These are phyloP conservation scores for Circinella umbellata DNA, from an alignment of 371 early-diverging fungal genomes.

Conservation along the genomic window DNA sequence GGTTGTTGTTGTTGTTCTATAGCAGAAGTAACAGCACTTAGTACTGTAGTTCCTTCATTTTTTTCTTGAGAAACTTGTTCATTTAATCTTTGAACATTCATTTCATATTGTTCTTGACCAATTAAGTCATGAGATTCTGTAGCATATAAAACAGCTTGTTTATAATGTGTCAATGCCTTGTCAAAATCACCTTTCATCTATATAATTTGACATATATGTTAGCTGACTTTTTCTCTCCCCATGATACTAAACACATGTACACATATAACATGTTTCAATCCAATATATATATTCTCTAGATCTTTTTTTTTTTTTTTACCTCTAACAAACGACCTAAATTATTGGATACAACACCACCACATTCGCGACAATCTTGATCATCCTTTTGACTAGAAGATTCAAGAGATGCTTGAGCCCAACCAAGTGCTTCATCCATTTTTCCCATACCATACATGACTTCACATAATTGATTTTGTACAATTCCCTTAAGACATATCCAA, in stretches of 20 bases:
- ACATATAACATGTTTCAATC: background rate
- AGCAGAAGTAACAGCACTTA: conserved; percentile 10
- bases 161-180: conserved; percentile 44
- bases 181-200: conserved; percentile 44
- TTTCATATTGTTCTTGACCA: conserved; percentile 29
- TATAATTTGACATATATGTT: background rate
- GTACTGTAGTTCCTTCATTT: conserved; percentile 9
- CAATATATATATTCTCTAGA: too few relatives aligned
- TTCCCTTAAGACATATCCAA: conserved; percentile 46
- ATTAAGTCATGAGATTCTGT: conserved; percentile 31
- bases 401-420: conserved; percentile 60
- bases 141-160: conserved; percentile 44
- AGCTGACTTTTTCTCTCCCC: too few relatives aligned
- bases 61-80: conserved; percentile 27
- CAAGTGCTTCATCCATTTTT: conserved; percentile 52
- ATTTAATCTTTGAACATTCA: conserved; percentile 36
- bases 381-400: conserved; percentile 27
- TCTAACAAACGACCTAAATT: conserved; percentile 54
- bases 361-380: conserved; percentile 51
- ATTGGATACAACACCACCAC: conserved; percentile 53
- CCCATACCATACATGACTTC: conserved; percentile 52
- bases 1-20: conserved; percentile 8
- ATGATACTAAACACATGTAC: too few relatives aligned
- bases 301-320: conserved; percentile 20
- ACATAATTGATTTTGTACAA: conserved; percentile 53